Conservation (phyloP, 345 rosid genomes). For the Brassica napus region DNA sequence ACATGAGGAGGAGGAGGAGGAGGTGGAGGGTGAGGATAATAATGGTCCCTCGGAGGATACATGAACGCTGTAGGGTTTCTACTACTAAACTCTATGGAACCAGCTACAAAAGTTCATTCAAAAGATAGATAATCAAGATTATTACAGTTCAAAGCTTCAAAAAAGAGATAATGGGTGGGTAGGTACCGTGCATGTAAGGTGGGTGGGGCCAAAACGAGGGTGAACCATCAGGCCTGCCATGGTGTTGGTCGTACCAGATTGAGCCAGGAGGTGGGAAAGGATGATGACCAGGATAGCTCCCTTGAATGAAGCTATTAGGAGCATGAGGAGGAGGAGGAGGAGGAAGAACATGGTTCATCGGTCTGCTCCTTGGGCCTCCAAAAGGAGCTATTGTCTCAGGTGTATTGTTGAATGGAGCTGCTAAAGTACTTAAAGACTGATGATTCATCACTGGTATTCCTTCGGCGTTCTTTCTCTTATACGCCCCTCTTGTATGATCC, state of each 20-base stretch:
- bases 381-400: slow-evolving; percentile 37
- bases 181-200: slow-evolving; percentile 72
- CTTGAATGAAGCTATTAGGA: slow-evolving; percentile 55
- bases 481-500: slow-evolving; percentile 59
- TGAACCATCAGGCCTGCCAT: slow-evolving; percentile 50
- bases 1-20: slow-evolving; percentile 55
- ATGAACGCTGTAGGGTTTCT: slow-evolving; percentile 54
- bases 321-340: slow-evolving; percentile 46
- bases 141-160: not conserved
- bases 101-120: slow-evolving; percentile 34
- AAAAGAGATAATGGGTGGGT: not conserved
- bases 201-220: slow-evolving; percentile 62
- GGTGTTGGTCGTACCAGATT: slow-evolving; percentile 42
- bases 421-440: slow-evolving; percentile 48
- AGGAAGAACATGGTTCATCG: slow-evolving; percentile 54
- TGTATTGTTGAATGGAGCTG: slow-evolving; percentile 46
- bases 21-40: slow-evolving; percentile 44
- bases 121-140: not conserved
- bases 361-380: slow-evolving; percentile 61
- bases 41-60: slow-evolving; percentile 47
- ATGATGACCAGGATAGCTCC: slow-evolving; percentile 56
- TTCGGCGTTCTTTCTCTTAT: slow-evolving; percentile 68
- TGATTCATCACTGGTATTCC: slow-evolving; percentile 44
- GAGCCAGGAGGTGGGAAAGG: slow-evolving; percentile 58
- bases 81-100: slow-evolving; percentile 56